A percentile compares a stretch with the other conserved stretches of the same genome.
These are phyloP conservation scores for Phytopythium delawarense DNA, from an alignment of 352 stramenopile species.

Conservation along the genomic window DNA sequence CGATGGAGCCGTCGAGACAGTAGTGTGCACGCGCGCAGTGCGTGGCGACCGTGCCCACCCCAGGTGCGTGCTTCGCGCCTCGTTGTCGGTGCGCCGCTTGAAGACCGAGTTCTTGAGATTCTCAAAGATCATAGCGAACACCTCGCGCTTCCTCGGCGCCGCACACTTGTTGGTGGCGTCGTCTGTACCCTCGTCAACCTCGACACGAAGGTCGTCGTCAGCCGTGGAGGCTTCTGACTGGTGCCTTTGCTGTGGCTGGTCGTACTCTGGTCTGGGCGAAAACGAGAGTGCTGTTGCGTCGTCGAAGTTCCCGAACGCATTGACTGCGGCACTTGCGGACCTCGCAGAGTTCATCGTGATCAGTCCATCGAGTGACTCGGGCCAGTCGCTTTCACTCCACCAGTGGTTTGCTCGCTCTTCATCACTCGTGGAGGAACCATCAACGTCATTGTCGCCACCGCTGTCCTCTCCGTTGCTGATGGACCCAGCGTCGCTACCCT, in stretches of 20 bases:
- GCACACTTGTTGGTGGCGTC: background rate
- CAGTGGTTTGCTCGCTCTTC: background rate
- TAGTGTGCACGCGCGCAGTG: background rate
- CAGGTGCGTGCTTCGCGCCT: background rate
- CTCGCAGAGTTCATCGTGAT: slow-evolving; percentile 1
- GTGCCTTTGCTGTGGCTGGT: background rate
- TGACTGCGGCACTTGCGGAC: background rate
- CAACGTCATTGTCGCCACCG: background rate
- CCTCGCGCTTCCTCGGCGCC: background rate
- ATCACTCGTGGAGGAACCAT: background rate
- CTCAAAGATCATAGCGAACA: slow-evolving; percentile 10
- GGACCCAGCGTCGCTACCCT: background rate
- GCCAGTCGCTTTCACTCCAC: slow-evolving; percentile 2
- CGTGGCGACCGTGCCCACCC: background rate
- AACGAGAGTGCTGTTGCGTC: background rate
- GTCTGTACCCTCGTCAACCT: background rate
- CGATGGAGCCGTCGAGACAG: background rate
- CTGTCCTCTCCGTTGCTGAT: background rate
- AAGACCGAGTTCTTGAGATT: slow-evolving; percentile 15
- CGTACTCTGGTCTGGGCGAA: background rate
- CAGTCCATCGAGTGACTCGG: slow-evolving; percentile 1
- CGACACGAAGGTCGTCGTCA: background rate
- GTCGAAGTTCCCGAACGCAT: background rate
- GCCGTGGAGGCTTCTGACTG: background rate
- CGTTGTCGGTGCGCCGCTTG: background rate